A percentile compares a stretch with the other conserved stretches of the same genome.
Evolutionary conservation across 2,329 filamentous ascomycete species (phyloP).

Genomic region (Colletotrichum sp.): DNA sequence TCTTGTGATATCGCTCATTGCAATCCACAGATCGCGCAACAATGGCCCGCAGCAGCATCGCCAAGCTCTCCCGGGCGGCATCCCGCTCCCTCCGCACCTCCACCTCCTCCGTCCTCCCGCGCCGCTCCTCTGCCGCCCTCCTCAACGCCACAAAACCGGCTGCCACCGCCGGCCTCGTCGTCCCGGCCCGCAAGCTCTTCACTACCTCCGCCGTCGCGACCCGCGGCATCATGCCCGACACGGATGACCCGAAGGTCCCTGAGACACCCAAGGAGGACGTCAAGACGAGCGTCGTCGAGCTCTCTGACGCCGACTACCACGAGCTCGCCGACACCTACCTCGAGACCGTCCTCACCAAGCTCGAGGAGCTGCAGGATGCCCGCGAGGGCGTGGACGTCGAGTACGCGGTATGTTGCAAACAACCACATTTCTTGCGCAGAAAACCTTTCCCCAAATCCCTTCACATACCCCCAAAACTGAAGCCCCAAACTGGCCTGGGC

Average conservation of each 20-base stretch:
- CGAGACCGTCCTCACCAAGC: slow-evolving; percentile 55
- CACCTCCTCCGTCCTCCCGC: slow-evolving; percentile 16
- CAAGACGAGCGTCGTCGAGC: slow-evolving; percentile 57
- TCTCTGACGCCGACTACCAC: slow-evolving; percentile 77
- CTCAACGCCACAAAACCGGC: slow-evolving; percentile 6
- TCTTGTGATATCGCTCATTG: neutral
- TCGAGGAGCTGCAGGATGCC: slow-evolving; percentile 79
- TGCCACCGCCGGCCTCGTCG: slow-evolving; percentile 21
- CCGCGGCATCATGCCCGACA: slow-evolving; percentile 65
- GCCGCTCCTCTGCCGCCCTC: neutral
- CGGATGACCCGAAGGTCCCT: slow-evolving; percentile 55
- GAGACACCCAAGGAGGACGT: slow-evolving; percentile 44
- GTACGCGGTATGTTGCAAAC: slow-evolving; percentile 70
- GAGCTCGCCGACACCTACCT: slow-evolving; percentile 79
- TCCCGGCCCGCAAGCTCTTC: slow-evolving; percentile 29
- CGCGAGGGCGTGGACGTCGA: slow-evolving; percentile 84
- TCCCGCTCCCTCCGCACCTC: slow-evolving; percentile 35
- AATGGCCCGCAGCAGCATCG: slow-evolving; percentile 37
- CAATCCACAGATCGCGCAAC: neutral
- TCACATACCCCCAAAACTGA: rapidly evolving
- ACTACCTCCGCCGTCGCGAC: slow-evolving; percentile 30
- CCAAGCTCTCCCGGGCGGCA: slow-evolving; percentile 43
- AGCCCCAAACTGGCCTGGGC: slow-evolving; percentile 14
- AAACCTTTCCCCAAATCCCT: neutral
- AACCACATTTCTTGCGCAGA: neutral